Evolutionary conservation across 2,329 filamentous ascomycete genomes (phyloP).

Genomic region (Pezicula rhizophila): DNA sequence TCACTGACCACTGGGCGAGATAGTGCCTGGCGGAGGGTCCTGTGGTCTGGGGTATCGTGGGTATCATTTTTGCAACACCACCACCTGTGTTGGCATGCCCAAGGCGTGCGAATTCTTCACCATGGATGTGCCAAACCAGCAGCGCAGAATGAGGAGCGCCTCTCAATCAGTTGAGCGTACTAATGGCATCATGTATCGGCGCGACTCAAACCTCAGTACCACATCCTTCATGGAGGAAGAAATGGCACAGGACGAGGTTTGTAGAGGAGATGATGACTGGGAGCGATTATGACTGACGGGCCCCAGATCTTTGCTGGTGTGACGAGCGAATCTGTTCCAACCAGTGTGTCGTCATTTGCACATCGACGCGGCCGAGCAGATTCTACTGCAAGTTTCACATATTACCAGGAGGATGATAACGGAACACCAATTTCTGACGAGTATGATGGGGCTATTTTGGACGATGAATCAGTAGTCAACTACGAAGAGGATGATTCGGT

Average conservation of each 20-base stretch:
- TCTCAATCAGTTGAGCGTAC: constrained; percentile 22
- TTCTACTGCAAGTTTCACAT: constrained; percentile 84
- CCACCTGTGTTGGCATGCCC: constrained; percentile 2
- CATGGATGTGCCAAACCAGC: background rate
- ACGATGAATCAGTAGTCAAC: constrained; percentile 32
- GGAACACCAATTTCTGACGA: constrained; percentile 37
- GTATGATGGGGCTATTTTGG: constrained; percentile 31
- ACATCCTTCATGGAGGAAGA: constrained; percentile 86
- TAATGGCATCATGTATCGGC: constrained; percentile 48
- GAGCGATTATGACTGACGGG: constrained; percentile 3
- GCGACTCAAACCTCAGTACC: constrained; percentile 65
- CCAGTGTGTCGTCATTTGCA: constrained; percentile 84
- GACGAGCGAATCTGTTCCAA: constrained; percentile 91
- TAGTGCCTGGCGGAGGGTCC: background rate
- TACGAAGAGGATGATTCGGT: constrained; percentile 22
- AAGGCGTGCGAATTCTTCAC: constrained; percentile 6
- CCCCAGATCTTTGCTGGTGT: constrained; percentile 76
- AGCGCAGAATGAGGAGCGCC: constrained; percentile 16
- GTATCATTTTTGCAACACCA: background rate
- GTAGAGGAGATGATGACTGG: background rate
- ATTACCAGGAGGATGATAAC: constrained; percentile 69
- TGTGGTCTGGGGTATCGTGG: background rate
- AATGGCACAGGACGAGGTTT: constrained; percentile 92
- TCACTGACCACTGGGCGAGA: background rate
- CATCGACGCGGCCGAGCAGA: constrained; percentile 77